Evolutionary conservation across 2,329 filamentous ascomycete species (phyloP).

Genomic region (Penicillium sp.): DNA sequence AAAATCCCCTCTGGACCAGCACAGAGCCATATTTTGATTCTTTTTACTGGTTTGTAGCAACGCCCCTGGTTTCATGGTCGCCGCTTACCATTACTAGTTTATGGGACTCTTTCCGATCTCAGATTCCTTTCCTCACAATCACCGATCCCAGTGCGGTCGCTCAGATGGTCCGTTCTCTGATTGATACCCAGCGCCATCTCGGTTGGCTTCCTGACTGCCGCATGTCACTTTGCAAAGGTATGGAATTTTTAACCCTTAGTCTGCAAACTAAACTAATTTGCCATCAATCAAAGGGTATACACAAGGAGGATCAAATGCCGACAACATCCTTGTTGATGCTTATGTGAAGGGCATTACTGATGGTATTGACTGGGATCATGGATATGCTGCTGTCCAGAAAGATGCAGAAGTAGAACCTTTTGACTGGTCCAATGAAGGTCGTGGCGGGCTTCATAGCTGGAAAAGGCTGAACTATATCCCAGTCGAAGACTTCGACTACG

Average conservation of each 20-base stretch:
- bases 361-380: conserved; percentile 65
- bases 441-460: conserved; percentile 70
- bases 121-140: conserved; percentile 67
- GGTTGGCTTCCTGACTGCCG: conserved; percentile 73
- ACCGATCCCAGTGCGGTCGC: conserved; percentile 62
- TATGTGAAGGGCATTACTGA: conserved; percentile 64
- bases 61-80: neutral
- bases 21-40: conserved; percentile 70
- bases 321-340: conserved; percentile 66
- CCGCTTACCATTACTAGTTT: conserved; percentile 41
- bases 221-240: conserved; percentile 66
- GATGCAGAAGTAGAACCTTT: conserved; percentile 69
- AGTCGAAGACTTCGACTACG: conserved; percentile 65
- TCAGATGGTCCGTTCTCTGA: conserved; percentile 66
- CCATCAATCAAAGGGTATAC: conserved; percentile 55
- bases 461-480: conserved; percentile 70
- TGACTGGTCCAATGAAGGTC: conserved; percentile 68
- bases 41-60: conserved; percentile 61
- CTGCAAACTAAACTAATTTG: neutral
- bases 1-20: conserved; percentile 66
- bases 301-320: conserved; percentile 71
- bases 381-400: conserved; percentile 67
- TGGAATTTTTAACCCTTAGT: neutral
- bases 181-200: conserved; percentile 68
- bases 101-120: conserved; percentile 69